Conservation (phyloP, 2,329 filamentous ascomycete species). For the Colletotrichum viniferum region DNA sequence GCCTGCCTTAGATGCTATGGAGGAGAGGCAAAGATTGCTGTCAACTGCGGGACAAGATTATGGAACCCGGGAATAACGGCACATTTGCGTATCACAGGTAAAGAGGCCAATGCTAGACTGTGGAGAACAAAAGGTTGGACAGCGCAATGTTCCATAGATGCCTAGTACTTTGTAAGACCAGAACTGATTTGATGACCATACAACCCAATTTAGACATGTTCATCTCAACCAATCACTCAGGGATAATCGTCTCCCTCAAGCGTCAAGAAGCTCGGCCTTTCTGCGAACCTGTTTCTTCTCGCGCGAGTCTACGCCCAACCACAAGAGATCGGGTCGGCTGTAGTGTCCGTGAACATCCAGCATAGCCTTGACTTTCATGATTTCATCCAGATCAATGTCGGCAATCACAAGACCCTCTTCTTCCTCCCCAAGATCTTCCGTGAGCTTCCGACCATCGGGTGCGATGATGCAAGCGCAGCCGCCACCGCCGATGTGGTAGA, state of each 20-base stretch:
- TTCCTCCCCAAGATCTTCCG: neutral
- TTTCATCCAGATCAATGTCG: neutral
- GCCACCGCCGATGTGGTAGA: neutral
- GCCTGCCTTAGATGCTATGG: neutral
- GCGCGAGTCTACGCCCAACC: neutral
- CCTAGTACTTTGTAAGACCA: accelerated
- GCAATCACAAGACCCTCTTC: neutral
- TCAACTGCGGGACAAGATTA: neutral
- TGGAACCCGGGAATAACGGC: neutral
- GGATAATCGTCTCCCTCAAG: neutral
- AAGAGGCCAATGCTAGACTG: neutral
- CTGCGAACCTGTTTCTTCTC: neutral
- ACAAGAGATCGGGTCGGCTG: neutral
- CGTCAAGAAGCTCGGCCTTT: neutral
- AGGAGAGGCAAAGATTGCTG: slow-evolving; percentile 11
- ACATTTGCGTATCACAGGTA: neutral
- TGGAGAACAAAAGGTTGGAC: neutral
- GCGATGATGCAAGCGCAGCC: neutral
- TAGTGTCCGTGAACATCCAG: neutral
- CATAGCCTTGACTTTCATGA: neutral
- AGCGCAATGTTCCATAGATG: neutral
- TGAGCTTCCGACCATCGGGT: neutral
- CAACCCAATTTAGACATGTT: neutral
- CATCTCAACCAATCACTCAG: neutral
- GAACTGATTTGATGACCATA: neutral